These are phyloP conservation scores for Kluyveromyces aestuarii DNA, from an alignment of 805 yeast genomes.

Conservation along the genomic window DNA sequence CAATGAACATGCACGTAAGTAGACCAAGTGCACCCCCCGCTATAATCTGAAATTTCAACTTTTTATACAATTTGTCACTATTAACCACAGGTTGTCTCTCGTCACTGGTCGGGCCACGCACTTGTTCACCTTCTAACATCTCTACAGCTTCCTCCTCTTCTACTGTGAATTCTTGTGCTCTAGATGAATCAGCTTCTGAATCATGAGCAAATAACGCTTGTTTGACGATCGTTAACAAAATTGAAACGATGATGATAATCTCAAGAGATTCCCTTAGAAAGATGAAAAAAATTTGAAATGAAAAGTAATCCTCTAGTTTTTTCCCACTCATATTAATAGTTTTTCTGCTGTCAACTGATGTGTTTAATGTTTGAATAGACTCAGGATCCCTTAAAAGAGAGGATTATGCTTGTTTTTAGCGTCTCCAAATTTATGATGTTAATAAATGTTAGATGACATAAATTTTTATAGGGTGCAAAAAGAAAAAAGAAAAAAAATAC, in stretches of 20 bases:
- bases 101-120: neutral
- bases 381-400: too few relatives aligned
- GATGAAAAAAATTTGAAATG: constrained; percentile 66
- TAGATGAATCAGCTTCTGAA: neutral
- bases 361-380: too few relatives aligned
- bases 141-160: constrained; percentile 26
- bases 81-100: constrained; percentile 19
- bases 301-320: constrained; percentile 42
- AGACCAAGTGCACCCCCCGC: constrained; percentile 71
- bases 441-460: too few relatives aligned
- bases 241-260: constrained; percentile 68
- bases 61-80: constrained; percentile 30
- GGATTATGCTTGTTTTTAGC: too few relatives aligned
- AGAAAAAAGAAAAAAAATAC: too few relatives aligned
- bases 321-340: neutral
- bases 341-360: too few relatives aligned
- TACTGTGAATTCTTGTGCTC: constrained; percentile 1
- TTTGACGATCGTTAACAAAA: constrained; percentile 58
- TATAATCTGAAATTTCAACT: constrained; percentile 65
- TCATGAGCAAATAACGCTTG: constrained; percentile 39
- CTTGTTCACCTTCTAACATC: constrained; percentile 8
- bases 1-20: constrained; percentile 58
- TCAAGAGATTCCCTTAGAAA: constrained; percentile 67
- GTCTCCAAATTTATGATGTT: too few relatives aligned
- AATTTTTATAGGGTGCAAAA: neutral